A percentile compares a stretch with the other conserved stretches of the same genome.
Evolutionary conservation across 2,329 filamentous ascomycete genomes (phyloP).

Genomic region (Hypoxylon sp.): DNA sequence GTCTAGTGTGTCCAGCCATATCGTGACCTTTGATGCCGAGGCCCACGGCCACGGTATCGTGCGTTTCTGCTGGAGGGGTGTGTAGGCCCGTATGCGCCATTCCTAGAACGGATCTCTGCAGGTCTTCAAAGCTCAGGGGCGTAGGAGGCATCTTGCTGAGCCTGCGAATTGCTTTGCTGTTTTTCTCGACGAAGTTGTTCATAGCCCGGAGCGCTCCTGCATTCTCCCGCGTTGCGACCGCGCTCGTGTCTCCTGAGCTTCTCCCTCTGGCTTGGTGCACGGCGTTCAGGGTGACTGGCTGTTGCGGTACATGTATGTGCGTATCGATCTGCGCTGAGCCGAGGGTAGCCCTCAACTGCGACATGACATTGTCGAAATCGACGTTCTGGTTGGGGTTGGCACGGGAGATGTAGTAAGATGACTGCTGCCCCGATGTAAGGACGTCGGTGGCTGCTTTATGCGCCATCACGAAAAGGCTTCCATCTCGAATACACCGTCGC

Average conservation of each 20-base stretch:
- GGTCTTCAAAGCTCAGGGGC: slow-evolving; percentile 53
- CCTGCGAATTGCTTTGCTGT: slow-evolving; percentile 59
- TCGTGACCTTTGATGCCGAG: slow-evolving; percentile 25
- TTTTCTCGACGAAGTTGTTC: slow-evolving; percentile 59
- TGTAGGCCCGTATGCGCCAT: slow-evolving; percentile 27
- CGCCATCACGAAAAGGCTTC: slow-evolving; percentile 65
- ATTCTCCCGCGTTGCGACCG: slow-evolving; percentile 59
- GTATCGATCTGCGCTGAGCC: slow-evolving; percentile 41
- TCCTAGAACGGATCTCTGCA: slow-evolving; percentile 48
- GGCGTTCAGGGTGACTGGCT: slow-evolving; percentile 56
- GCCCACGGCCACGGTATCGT: slow-evolving; percentile 21
- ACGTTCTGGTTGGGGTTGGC: slow-evolving; percentile 53
- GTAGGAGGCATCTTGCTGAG: slow-evolving; percentile 57
- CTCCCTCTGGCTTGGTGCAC: slow-evolving; percentile 57
- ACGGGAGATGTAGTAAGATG: slow-evolving; percentile 48
- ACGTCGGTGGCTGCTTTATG: slow-evolving; percentile 51
- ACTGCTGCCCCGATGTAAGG: slow-evolving; percentile 48
- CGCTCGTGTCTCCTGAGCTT: slow-evolving; percentile 54
- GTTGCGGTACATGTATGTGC: slow-evolving; percentile 41
- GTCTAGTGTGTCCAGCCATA: slow-evolving; percentile 14
- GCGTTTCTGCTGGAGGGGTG: slow-evolving; percentile 33
- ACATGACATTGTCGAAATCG: slow-evolving; percentile 61
- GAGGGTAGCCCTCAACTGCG: slow-evolving; percentile 57
- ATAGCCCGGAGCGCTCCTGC: slow-evolving; percentile 60
- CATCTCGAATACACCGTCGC: slow-evolving; percentile 62